Conservation (phyloP, 495 filamentous ascomycete species). For the Neurospora discreta region DNA sequence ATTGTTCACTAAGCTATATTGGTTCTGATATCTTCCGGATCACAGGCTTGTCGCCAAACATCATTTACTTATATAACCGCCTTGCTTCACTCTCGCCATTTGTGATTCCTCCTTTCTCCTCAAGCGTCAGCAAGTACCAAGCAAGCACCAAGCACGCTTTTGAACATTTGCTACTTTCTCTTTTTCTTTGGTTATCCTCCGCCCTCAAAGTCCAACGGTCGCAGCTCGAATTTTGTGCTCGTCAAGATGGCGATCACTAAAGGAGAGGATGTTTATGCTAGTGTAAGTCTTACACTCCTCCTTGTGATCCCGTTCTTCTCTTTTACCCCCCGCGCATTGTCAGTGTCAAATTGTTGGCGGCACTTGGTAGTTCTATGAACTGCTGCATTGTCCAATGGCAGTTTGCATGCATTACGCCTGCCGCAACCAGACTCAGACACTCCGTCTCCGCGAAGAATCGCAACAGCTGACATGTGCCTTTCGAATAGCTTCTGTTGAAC, state of each 20-base stretch:
- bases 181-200: background rate
- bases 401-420: background rate
- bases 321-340: background rate
- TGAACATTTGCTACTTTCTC: background rate
- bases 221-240: conserved; percentile 7
- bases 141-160: background rate
- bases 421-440: background rate
- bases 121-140: background rate
- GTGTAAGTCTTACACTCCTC: conserved; percentile 29
- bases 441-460: background rate
- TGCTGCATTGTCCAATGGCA: conserved; percentile 4
- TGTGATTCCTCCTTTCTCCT: background rate
- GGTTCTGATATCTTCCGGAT: background rate
- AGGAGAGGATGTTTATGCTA: conserved; percentile 46
- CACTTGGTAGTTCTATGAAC: background rate
- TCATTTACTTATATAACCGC: background rate
- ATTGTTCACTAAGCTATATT: background rate
- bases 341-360: background rate
- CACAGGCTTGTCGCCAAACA: background rate
- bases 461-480: conserved; percentile 16
- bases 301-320: background rate
- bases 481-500: conserved; percentile 67
- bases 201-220: background rate
- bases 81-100: background rate
- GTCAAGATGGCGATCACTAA: conserved; percentile 2